A percentile compares a stretch with the other conserved stretches of the same genome.
Conservation (phyloP, 768 basidiomycete species). For the Agrocybe pediades region DNA sequence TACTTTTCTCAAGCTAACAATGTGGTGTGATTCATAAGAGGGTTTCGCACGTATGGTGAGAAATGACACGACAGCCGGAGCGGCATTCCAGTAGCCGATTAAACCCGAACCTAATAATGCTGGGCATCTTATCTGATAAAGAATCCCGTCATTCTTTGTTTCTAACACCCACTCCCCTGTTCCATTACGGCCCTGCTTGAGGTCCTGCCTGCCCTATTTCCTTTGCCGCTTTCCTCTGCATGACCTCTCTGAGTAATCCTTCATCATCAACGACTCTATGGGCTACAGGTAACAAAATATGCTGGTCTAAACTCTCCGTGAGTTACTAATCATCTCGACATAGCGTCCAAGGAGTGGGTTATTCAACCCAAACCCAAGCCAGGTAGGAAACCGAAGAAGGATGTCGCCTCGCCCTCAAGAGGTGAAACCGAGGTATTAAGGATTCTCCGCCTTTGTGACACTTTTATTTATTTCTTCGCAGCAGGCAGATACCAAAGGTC, state of each 20-base stretch:
- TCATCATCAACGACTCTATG: constrained; percentile 64
- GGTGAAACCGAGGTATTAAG: constrained; percentile 51
- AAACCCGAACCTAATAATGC: constrained; percentile 18
- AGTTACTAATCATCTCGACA: constrained; percentile 8
- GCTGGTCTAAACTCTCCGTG: background rate
- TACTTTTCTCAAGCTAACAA: background rate
- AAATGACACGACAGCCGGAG: constrained; percentile 3
- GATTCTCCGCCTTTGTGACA: background rate
- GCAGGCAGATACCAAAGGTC: constrained; percentile 56
- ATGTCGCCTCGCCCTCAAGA: constrained; percentile 37
- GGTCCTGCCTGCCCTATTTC: constrained; percentile 1
- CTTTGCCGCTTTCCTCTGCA: constrained; percentile 11
- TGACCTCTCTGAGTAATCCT: constrained; percentile 13
- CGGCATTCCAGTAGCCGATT: constrained; percentile 27
- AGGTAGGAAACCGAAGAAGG: constrained; percentile 86
- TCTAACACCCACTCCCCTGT: constrained; percentile 18
- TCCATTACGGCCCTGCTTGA: constrained; percentile 8
- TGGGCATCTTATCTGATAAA: constrained; percentile 57
- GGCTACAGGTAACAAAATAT: constrained; percentile 62
- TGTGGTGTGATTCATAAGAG: background rate
- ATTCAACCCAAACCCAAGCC: constrained; percentile 87
- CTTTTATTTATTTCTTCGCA: constrained; percentile 6
- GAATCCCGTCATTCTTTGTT: constrained; percentile 15
- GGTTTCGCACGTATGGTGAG: background rate
- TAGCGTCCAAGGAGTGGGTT: constrained; percentile 90